Evolutionary conservation across 768 basidiomycete species (phyloP), one percentile per base, ranked within the genome.

Genomic region (Lyophyllum atratum): DNA sequence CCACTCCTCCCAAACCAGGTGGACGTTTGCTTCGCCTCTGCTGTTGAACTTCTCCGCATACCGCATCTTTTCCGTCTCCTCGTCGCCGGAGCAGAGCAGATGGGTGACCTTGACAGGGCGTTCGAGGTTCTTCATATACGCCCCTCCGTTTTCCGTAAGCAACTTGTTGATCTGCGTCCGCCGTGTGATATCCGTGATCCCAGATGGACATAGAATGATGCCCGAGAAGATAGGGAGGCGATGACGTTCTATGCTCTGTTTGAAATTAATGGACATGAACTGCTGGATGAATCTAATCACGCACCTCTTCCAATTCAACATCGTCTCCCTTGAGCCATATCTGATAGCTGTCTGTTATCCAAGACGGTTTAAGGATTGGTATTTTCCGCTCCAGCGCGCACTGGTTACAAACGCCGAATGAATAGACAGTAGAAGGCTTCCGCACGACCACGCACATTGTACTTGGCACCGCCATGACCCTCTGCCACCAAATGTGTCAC

Each of bases 1-100:
- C 95, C 95, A 98, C 59, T 96, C 94, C 66, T 95, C 93, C 90
- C 95, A 96, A 1, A 97, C 85, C 2, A 95, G 74, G 49, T 82
- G 78, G 29, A 94, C 93, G 43, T 82, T 78, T 5, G 87, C 88
- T 69, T 92, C 91, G 31, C 85, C 83, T 21, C 78, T 76, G 17
- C 75, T 68, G 66, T 89, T 90, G 64, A 90, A 89, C 65, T 87
- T 89, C 55, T 85, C 80, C 0, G 92, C 92, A 64, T 89, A 91
- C 4, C 75, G 78, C 79, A 94, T 87, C 75, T 93, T 94, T 48
- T 90, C 84, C 11, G 86, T 81, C 68, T 87, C 79, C 45, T 79
- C 79, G 58, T 85, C 80, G 42, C 86, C 82, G 2, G 85, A 82
- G 65, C 92, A 92, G 8, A 98, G 74, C 1, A 98, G 77, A 71